phyloP scores from a whole-genome alignment of 2,329 filamentous ascomycete species.

The Aquanectria penicillioides region DNA sequence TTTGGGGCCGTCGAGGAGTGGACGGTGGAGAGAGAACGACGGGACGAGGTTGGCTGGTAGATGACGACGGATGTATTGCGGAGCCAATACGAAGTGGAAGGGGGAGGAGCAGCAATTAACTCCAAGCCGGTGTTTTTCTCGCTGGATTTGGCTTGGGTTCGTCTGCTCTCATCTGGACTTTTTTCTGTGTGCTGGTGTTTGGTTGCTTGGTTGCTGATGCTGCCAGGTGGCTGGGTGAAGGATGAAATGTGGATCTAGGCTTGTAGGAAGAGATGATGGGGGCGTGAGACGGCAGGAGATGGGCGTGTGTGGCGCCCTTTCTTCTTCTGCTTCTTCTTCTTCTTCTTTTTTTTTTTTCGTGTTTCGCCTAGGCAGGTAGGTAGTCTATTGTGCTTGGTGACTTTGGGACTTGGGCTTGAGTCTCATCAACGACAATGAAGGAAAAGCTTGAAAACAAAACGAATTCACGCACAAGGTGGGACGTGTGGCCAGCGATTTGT shows the following conservation, averaged over 20 bases:
- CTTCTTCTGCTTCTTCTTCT: neutral
- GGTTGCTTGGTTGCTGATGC: constrained; percentile 17
- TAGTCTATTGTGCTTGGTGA: too few species aligned
- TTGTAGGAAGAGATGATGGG: constrained; percentile 17
- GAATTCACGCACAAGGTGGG: too few species aligned
- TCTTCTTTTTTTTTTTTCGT: neutral
- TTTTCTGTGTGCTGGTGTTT: constrained; percentile 5
- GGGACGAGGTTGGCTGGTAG: constrained; percentile 19
- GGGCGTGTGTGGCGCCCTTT: neutral
- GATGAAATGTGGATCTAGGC: constrained; percentile 20
- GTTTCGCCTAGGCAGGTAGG: too few species aligned
- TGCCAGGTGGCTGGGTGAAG: too few species aligned
- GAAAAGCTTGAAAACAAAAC: too few species aligned
- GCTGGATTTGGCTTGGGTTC: constrained; percentile 12
- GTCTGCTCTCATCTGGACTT: constrained; percentile 7
- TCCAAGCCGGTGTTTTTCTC: constrained; percentile 3
- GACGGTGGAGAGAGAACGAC: constrained; percentile 7
- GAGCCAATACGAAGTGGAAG: constrained; percentile 23
- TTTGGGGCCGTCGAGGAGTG: constrained; percentile 10
- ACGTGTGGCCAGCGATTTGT: too few species aligned
- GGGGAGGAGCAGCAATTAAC: constrained; percentile 10
- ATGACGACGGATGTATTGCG: constrained; percentile 16
- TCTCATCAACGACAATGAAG: too few species aligned
- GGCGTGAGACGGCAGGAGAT: neutral
- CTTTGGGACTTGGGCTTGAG: too few species aligned